A percentile compares a stretch with the other conserved stretches of the same genome.
Conservation (phyloP, 2,329 filamentous ascomycete genomes). For the Ramichloridium luteum region DNA sequence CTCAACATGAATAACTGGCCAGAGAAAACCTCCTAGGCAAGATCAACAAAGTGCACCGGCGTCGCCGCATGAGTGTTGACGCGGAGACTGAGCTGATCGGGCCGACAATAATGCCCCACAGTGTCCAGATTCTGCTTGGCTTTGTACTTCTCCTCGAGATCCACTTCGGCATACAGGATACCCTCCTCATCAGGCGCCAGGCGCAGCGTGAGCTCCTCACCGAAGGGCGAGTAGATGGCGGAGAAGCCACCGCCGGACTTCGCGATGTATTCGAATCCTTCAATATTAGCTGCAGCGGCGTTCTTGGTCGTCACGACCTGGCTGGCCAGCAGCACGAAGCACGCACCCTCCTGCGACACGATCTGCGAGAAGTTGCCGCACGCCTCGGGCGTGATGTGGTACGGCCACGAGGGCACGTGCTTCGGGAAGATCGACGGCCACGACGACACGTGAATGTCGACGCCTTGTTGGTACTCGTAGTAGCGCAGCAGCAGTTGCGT, state of each 20-base stretch:
- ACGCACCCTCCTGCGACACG: slow-evolving; percentile 7
- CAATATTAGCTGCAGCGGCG: slow-evolving; percentile 4
- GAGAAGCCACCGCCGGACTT: slow-evolving; percentile 7
- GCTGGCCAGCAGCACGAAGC: slow-evolving; percentile 5
- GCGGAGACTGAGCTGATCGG: slow-evolving; percentile 5
- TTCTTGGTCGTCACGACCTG: slow-evolving; percentile 5
- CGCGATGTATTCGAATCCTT: slow-evolving; percentile 4
- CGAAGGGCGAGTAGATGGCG: slow-evolving; percentile 6
- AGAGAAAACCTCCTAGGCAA: no score
- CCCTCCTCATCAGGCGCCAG: no score
- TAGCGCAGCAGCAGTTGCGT: slow-evolving; percentile 6
- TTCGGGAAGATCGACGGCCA: slow-evolving; percentile 4
- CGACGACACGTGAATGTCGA: slow-evolving; percentile 7
- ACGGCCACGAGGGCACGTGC: slow-evolving; percentile 6
- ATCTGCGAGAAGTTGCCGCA: slow-evolving; percentile 5
- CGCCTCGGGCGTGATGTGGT: slow-evolving; percentile 7
- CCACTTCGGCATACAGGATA: slow-evolving; percentile 5
- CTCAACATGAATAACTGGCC: no score
- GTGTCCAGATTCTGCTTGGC: slow-evolving; percentile 8
- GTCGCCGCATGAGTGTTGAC: slow-evolving; percentile 4
- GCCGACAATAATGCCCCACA: slow-evolving; percentile 8
- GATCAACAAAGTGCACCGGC: no score
- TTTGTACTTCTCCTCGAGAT: slow-evolving; percentile 5
- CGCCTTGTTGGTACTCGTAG: slow-evolving; percentile 7
- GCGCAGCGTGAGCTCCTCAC: slow-evolving; percentile 2